Evolutionary conservation across 768 basidiomycete species (phyloP), one percentile per base, ranked within the genome.

Genomic region (Leccinellum luteum): DNA sequence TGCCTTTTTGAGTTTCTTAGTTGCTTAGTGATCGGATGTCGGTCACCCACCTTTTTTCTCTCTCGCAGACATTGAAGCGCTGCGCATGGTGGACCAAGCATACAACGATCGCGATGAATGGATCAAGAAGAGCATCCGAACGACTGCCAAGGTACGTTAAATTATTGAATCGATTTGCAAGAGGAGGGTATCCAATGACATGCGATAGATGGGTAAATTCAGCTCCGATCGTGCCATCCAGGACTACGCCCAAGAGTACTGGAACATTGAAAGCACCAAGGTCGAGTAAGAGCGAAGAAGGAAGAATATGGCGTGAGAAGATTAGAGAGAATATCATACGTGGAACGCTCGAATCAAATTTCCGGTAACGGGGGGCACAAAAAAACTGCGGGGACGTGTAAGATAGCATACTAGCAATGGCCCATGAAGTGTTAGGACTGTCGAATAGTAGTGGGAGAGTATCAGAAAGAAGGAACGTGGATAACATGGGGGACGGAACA

Each of bases 161-260:
- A 54, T 51, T 41, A 47, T 38, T 54, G 82, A n/a, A 90, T 90
- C 68, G 71, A 43, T 43, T 32, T 43, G 41, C 19, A 43, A 25
- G 25, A 41, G 28, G 84, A 75, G 51, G 62, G 85, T 83, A 66
- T 65, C 41, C 38, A 57, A 62, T 54, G 30, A 61, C 50, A 58
- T 34, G 47, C 58, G 57, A 52, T 59, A 67, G 85, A 98, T 97
- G 94, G 94, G 94, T 72, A 95, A 94, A 68, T 98, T 98, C 79
- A 94, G 92, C 72, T 92, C 90, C 32, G 96, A 98, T 70, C 82
- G 95, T 52, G 91, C 93, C 4, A 95, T 97, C 67, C 84, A 85
- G 63, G 90, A 94, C 70, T 96, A 96, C 65, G 94, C 93, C 1
- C 93, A 96, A 73, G 85, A 86, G 65, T 89, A 86, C 73, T 90